Evolutionary conservation across 257 asterid genomes (phyloP).

Genomic region (Plectranthus barbatus): DNA sequence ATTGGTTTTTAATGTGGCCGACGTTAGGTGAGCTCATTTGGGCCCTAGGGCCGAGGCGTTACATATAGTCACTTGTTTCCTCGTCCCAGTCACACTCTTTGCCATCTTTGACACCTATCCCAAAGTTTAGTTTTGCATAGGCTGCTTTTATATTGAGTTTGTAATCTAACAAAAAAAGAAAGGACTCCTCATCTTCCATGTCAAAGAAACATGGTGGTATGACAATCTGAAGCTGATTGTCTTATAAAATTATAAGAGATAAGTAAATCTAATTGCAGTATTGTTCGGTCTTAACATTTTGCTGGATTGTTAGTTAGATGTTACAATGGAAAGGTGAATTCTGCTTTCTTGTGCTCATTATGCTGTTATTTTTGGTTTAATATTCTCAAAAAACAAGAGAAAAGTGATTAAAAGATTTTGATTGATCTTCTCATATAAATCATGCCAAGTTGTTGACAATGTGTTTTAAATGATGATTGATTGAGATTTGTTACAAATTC

Average conservation of each 20-base stretch:
- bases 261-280: not conserved
- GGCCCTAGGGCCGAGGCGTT: no score
- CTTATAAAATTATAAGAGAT: not conserved
- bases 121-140: not conserved
- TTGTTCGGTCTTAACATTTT: not conserved
- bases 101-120: no score
- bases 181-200: not conserved
- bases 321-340: not conserved
- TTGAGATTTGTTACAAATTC: not conserved
- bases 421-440: not conserved
- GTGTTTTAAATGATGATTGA: not conserved
- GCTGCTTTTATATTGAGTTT: not conserved
- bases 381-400: not conserved
- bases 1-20: no score
- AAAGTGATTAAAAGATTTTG: not conserved
- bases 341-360: not conserved
- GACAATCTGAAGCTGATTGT: conserved; percentile 1
- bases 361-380: conserved; percentile 6
- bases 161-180: not conserved
- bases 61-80: no score
- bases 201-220: not conserved
- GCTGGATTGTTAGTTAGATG: not conserved
- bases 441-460: not conserved
- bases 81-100: no score
- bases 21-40: no score